Percentiles rank a stretch among this genome's conserved stretches.
Evolutionary conservation across 148 eudicot species (phyloP).

Genomic region (Fagopyrum esculentum): DNA sequence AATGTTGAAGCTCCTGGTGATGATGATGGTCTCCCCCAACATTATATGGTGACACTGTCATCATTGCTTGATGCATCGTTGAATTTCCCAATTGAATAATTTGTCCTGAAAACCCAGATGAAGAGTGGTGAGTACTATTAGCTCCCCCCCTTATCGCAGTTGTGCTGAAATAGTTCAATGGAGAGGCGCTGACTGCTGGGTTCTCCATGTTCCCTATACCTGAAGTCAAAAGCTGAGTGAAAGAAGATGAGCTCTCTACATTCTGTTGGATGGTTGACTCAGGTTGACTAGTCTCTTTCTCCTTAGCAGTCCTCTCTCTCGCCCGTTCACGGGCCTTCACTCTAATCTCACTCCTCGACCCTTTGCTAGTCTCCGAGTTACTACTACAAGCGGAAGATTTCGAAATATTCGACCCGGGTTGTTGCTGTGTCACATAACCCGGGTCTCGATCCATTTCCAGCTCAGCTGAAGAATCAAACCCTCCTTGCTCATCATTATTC

Average conservation of each 20-base stretch:
- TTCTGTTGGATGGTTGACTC: constrained; percentile 6
- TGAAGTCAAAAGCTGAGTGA: constrained; percentile 69
- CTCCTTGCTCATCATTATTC: constrained; percentile 12
- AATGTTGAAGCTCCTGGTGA: constrained; percentile 25
- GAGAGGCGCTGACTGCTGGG: constrained; percentile 17
- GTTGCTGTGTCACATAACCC: constrained; percentile 13
- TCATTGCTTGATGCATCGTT: constrained; percentile 23
- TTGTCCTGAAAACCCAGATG: constrained; percentile 15
- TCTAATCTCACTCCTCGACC: constrained; percentile 63
- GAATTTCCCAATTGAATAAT: constrained; percentile 26
- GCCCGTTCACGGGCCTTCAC: constrained; percentile 76
- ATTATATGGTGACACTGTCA: constrained; percentile 27
- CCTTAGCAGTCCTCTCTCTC: constrained; percentile 64
- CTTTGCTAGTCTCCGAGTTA: constrained; percentile 75
- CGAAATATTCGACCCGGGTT: constrained; percentile 23
- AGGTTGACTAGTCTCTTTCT: constrained; percentile 47
- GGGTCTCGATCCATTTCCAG: constrained; percentile 26
- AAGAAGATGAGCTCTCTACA: constrained; percentile 43
- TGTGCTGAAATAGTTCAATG: constrained; percentile 50
- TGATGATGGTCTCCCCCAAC: constrained; percentile 17
- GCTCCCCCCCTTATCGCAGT: constrained; percentile 21
- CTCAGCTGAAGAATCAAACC: constrained; percentile 24
- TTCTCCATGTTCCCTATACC: constrained; percentile 35
- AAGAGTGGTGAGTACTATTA: neutral
- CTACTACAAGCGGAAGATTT: constrained; percentile 67